phyloP scores from a whole-genome alignment of 176 grass and related monocot species.

The Triticum urartu region DNA sequence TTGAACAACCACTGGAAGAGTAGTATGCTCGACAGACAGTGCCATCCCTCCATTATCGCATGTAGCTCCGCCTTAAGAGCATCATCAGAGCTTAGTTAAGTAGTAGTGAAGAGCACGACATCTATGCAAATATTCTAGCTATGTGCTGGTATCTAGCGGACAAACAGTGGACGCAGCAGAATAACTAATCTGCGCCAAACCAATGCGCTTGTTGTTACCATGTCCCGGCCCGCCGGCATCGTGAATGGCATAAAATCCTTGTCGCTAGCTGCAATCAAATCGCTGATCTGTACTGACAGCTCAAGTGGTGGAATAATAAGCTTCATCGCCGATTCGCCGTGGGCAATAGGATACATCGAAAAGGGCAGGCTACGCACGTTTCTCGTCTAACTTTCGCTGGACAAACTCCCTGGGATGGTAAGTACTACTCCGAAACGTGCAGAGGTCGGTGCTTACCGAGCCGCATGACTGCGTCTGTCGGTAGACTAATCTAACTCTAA shows the following conservation, averaged over 20 bases:
- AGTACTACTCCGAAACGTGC: not conserved
- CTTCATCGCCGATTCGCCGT: too few species aligned
- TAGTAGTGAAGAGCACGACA: not conserved
- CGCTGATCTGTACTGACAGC: not conserved
- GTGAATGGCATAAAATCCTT: constrained; percentile 7
- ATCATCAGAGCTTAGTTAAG: too few species aligned
- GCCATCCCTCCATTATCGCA: too few species aligned
- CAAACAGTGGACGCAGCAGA: not conserved
- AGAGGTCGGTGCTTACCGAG: not conserved
- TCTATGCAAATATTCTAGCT: not conserved
- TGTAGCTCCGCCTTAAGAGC: too few species aligned
- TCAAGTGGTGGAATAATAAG: not conserved
- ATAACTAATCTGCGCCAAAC: not conserved
- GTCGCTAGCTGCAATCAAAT: too few species aligned
- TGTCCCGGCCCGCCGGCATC: not conserved
- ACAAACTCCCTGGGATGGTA: not conserved
- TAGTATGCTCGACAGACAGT: too few species aligned
- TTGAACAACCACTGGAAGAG: too few species aligned
- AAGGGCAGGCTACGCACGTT: not conserved
- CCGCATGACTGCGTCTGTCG: not conserved
- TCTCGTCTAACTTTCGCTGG: not conserved
- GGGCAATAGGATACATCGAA: not conserved
- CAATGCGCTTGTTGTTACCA: not conserved
- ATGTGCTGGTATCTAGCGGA: not conserved
- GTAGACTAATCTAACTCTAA: not conserved